Base-by-base conservation (phyloP, 805 yeast species). In the Clavispora fructus region DNA sequence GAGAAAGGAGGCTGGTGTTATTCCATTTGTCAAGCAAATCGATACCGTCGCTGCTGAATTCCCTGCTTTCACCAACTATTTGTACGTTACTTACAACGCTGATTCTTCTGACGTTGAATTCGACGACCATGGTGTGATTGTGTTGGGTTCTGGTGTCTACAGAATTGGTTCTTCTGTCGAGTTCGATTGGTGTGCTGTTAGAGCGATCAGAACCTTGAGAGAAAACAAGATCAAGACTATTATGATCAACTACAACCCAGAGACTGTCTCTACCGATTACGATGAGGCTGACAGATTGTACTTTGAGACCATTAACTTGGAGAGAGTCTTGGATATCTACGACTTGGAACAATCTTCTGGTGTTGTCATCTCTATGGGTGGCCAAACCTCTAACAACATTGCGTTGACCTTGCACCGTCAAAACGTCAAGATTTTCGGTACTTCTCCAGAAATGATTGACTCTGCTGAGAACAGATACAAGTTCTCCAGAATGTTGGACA, bases 111-210 rank as follows among this genome's bases (percentile, higher is more conserved):
- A 92, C 67, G 84, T 92, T 41, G 78, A 74, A 39, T 94, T 92
- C 63, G 80, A 85, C 59, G 98, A 92, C 49, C 78, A 87, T 55
- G 98, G 98, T 62, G 85, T 94, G 50, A 74, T 94, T 81, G 98
- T 92, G 35, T 77, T 92, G 58, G 99, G 98, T 45, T 90, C 97
- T n/a, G 98, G 99, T 75, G 99, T 94, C 43, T 92, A 92, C 80
- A 82, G 99, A 70, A 92, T 92, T 67, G 99, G 99, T 49, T 91
- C 97, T 1, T 90, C 97, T 29, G 99, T 92, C 45, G 99, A 94
- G 73, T 92, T 92, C 61, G 99, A 92, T 69, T 92, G 99, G 99
- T 92, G 99, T 78, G 99, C 98, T 46, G 99, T 92, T 53, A 81
- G 94, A 53, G 87, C 99, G 48, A 97, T 96, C 46, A 83, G 97